Conservation (phyloP, 116 monocot species). For the Papilionanthe hybrid region DNA sequence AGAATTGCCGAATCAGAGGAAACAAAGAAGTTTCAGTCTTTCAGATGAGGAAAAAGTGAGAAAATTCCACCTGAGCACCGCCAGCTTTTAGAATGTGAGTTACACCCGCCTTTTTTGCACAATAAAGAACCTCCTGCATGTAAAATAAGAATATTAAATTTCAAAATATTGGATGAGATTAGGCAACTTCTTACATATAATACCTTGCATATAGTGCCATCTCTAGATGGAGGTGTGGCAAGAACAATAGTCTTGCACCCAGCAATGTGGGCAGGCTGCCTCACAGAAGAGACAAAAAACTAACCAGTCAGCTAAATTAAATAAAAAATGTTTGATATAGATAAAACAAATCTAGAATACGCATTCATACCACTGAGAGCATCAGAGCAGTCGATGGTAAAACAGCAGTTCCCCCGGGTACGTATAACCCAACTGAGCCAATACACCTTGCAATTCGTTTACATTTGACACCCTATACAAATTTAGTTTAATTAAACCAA, state of each 20-base stretch:
- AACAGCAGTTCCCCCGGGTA: constrained; percentile 98
- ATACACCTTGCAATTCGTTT: constrained; percentile 88
- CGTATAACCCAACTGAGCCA: constrained; percentile 86
- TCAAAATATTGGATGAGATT: background rate
- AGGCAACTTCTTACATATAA: background rate
- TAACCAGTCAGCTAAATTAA: constrained; percentile 12
- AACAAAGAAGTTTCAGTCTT: background rate
- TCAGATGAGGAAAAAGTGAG: background rate
- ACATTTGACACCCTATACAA: constrained; percentile 78
- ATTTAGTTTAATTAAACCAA: constrained; percentile 8
- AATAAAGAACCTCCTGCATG: constrained; percentile 85
- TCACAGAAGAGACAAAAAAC: constrained; percentile 15
- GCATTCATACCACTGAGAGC: constrained; percentile 73
- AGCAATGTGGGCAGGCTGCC: constrained; percentile 90
- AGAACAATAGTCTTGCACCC: constrained; percentile 95
- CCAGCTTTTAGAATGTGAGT: constrained; percentile 94
- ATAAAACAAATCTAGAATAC: background rate
- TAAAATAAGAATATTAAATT: constrained; percentile 5
- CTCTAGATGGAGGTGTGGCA: constrained; percentile 74
- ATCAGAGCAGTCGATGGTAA: constrained; percentile 95
- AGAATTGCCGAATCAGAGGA: constrained; percentile 7
- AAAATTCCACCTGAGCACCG: constrained; percentile 76
- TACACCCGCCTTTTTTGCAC: constrained; percentile 93
- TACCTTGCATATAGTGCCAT: constrained; percentile 96
- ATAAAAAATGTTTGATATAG: background rate